Evolutionary conservation across 1,139 yeast genomes (phyloP).

Genomic region (Starmera stellimalicola): DNA sequence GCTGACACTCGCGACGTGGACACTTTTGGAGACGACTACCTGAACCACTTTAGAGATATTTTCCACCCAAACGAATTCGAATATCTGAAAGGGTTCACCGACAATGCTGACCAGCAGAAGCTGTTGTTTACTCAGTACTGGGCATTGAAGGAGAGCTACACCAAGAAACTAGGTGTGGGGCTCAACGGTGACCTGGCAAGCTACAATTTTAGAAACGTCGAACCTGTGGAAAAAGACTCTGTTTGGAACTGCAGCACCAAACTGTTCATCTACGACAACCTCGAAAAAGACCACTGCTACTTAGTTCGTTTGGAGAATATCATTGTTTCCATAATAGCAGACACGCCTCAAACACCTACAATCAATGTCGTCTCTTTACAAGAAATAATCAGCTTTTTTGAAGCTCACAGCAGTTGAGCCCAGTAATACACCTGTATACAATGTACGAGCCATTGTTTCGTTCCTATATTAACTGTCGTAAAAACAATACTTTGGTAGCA

Average conservation of each 20-base stretch:
- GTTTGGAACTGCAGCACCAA: neutral
- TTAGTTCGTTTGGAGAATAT: too few species aligned
- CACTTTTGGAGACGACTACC: conserved; percentile 21
- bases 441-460: too few species aligned
- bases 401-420: too few species aligned
- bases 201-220: conserved; percentile 19
- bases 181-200: conserved; percentile 38
- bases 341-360: too few species aligned
- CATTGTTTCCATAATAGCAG: too few species aligned
- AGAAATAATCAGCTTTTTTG: too few species aligned
- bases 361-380: too few species aligned
- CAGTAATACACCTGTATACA: too few species aligned
- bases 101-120: conserved; percentile 7
- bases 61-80: conserved; percentile 35
- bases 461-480: too few species aligned
- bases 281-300: neutral
- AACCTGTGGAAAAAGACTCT: neutral
- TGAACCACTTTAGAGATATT: conserved; percentile 39
- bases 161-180: conserved; percentile 56
- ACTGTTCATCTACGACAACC: conserved; percentile 1
- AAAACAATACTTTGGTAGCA: too few species aligned
- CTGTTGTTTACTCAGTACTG: conserved; percentile 44
- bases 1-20: conserved; percentile 43
- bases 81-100: conserved; percentile 18
- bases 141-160: conserved; percentile 68